Percentiles rank a stretch among this genome's conserved stretches.
phyloP scores from a whole-genome alignment of 345 rosid species.

The Bruguiera sexangula region DNA sequence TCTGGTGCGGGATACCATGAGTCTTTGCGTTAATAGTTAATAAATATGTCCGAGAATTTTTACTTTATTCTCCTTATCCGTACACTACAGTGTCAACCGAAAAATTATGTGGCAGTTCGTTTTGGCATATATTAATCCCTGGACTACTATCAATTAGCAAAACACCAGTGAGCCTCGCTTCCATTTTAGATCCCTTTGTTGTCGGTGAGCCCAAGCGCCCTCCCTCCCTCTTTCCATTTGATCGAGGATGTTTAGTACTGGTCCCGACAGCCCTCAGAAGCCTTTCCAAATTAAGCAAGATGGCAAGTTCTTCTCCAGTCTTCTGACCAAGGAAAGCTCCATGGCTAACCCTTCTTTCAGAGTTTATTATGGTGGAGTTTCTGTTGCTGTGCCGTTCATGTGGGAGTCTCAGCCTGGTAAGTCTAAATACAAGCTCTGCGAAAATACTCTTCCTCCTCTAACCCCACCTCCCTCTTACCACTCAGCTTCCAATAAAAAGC shows the following conservation, averaged over 20 bases:
- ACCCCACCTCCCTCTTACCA: constrained; percentile 65
- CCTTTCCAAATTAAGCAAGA: constrained; percentile 36
- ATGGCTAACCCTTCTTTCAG: constrained; percentile 41
- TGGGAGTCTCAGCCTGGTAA: constrained; percentile 76
- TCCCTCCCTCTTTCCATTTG: background rate
- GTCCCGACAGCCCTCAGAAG: constrained; percentile 25
- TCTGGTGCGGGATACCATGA: constrained; percentile 16
- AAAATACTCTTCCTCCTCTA: constrained; percentile 46
- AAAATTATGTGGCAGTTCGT: too few relatives aligned
- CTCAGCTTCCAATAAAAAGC: constrained; percentile 8
- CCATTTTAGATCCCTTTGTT: background rate
- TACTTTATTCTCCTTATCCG: background rate
- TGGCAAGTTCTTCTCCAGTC: constrained; percentile 49
- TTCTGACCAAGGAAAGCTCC: constrained; percentile 45
- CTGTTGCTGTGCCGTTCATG: constrained; percentile 52
- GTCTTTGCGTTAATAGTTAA: background rate
- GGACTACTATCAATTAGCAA: too few relatives aligned
- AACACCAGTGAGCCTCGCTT: background rate
- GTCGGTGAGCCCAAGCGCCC: background rate
- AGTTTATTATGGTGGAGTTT: constrained; percentile 39
- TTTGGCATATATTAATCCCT: too few relatives aligned
- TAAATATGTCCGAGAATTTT: background rate
- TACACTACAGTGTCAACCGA: background rate
- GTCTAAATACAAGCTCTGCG: constrained; percentile 35
- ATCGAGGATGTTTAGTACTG: constrained; percentile 22